These are phyloP conservation scores for Conticribra weissflogii DNA, from an alignment of 108 stramenopile genomes.

Conservation along the genomic window DNA sequence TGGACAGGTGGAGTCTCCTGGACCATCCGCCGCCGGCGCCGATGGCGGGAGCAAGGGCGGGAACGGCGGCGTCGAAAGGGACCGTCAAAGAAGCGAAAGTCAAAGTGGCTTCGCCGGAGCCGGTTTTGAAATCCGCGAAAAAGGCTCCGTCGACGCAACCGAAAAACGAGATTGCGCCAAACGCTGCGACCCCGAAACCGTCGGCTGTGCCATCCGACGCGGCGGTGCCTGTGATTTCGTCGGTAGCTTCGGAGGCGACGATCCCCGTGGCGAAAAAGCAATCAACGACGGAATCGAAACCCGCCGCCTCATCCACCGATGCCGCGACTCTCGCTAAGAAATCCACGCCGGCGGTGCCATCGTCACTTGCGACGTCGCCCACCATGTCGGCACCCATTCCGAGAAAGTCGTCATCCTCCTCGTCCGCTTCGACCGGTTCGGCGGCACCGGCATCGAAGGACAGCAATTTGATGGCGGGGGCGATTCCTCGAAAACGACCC, in stretches of 20 bases:
- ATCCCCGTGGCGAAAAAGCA: not conserved
- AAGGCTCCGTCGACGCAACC: no score
- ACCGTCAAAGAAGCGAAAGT: not conserved
- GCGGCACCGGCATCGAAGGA: no score
- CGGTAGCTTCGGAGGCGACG: not conserved
- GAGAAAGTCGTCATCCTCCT: not conserved
- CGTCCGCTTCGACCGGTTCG: not conserved
- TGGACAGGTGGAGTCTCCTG: conserved; percentile 4
- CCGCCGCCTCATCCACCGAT: not conserved
- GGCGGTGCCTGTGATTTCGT: no score
- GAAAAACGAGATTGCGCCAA: no score
- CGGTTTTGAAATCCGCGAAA: no score
- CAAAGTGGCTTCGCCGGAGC: no score
- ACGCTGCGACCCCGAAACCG: no score
- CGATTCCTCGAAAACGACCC: not conserved
- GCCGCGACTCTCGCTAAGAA: not conserved
- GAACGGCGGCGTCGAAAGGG: not conserved
- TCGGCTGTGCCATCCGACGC: no score
- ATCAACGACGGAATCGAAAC: not conserved
- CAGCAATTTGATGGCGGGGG: not conserved
- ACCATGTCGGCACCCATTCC: not conserved
- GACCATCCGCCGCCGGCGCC: not conserved
- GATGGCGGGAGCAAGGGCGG: not conserved
- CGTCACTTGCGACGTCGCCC: not conserved
- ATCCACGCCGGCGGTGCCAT: not conserved